Evolutionary conservation across 208 protist species (phyloP).

Genomic region (Kentomonas sorsogonicus): DNA sequence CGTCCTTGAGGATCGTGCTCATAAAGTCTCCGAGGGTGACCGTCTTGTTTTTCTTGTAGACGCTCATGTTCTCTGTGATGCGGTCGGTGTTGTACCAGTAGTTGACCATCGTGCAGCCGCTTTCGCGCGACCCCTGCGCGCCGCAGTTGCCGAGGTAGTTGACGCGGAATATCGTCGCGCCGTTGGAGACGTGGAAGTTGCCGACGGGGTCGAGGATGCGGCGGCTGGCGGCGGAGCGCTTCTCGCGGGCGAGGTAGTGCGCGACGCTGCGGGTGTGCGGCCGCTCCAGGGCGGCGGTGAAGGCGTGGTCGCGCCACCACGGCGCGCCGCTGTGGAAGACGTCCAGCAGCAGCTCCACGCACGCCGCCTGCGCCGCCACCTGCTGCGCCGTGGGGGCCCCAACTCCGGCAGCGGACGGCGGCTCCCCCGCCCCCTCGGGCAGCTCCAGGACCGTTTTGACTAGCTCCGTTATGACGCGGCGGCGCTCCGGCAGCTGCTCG

Average conservation of each 20-base stretch:
- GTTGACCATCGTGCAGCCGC: slow-evolving; percentile 84
- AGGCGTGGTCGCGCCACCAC: slow-evolving; percentile 60
- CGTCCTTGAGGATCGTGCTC: slow-evolving; percentile 19
- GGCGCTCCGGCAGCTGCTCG: background rate
- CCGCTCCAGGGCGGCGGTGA: slow-evolving; percentile 46
- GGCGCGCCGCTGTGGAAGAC: background rate
- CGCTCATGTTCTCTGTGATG: slow-evolving; percentile 36
- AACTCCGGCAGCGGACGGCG: background rate
- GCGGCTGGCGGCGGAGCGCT: slow-evolving; percentile 28
- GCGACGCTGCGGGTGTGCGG: slow-evolving; percentile 63
- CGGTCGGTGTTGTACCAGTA: slow-evolving; percentile 71
- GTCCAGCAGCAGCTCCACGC: background rate
- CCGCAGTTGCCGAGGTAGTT: slow-evolving; percentile 75
- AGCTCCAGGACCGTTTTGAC: too few relatives aligned
- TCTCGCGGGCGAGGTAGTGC: slow-evolving; percentile 58
- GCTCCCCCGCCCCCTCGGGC: background rate
- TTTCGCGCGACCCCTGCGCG: slow-evolving; percentile 55
- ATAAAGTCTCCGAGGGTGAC: slow-evolving; percentile 47
- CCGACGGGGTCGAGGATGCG: slow-evolving; percentile 74
- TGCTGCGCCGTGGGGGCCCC: too few relatives aligned
- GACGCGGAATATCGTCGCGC: slow-evolving; percentile 66
- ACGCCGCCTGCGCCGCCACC: background rate
- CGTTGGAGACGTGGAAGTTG: slow-evolving; percentile 87
- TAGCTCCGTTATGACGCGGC: too few relatives aligned
- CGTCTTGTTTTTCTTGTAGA: slow-evolving; percentile 50